Evolutionary conservation across 2,329 filamentous ascomycete genomes (phyloP).

Genomic region (Apiospora aurea): DNA sequence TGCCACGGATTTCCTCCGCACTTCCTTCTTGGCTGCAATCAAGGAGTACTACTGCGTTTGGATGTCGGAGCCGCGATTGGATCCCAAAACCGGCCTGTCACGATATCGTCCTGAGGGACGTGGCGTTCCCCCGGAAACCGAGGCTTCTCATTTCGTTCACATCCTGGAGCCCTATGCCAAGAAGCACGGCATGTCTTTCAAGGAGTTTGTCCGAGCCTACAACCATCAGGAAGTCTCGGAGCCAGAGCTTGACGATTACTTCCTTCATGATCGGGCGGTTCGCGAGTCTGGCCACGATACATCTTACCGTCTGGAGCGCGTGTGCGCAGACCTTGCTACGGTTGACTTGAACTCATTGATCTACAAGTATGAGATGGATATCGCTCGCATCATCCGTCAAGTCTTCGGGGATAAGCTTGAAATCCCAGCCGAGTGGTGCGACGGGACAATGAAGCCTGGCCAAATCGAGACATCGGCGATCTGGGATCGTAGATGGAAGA

Average conservation of each 20-base stretch:
- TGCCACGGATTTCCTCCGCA: slow-evolving; percentile 80
- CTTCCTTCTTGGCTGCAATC: slow-evolving; percentile 86
- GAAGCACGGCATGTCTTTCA: slow-evolving; percentile 82
- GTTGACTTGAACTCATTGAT: slow-evolving; percentile 94
- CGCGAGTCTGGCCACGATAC: slow-evolving; percentile 98
- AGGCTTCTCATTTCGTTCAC: slow-evolving; percentile 85
- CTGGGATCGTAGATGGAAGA: slow-evolving; percentile 90
- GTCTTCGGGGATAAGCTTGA: slow-evolving; percentile 82
- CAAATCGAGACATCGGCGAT: slow-evolving; percentile 81
- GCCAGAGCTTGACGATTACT: slow-evolving; percentile 92
- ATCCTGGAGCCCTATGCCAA: slow-evolving; percentile 81
- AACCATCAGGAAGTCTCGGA: slow-evolving; percentile 79
- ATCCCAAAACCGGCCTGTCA: slow-evolving; percentile 79
- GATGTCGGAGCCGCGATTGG: slow-evolving; percentile 79
- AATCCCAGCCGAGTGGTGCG: slow-evolving; percentile 85
- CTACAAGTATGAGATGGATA: slow-evolving; percentile 97
- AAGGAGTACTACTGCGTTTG: slow-evolving; percentile 96
- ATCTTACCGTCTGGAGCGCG: slow-evolving; percentile 87
- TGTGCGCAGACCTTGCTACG: slow-evolving; percentile 88
- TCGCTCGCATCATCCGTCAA: slow-evolving; percentile 83
- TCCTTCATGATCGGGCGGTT: slow-evolving; percentile 93
- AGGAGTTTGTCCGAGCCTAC: slow-evolving; percentile 88
- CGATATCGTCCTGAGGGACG: slow-evolving; percentile 83
- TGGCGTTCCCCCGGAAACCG: slow-evolving; percentile 91
- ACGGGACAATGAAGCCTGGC: slow-evolving; percentile 69